Percentiles rank a stretch among this genome's conserved stretches.
Evolutionary conservation across 2,329 filamentous ascomycete species (phyloP).

Genomic region (Fusarium pseudocircinatum): DNA sequence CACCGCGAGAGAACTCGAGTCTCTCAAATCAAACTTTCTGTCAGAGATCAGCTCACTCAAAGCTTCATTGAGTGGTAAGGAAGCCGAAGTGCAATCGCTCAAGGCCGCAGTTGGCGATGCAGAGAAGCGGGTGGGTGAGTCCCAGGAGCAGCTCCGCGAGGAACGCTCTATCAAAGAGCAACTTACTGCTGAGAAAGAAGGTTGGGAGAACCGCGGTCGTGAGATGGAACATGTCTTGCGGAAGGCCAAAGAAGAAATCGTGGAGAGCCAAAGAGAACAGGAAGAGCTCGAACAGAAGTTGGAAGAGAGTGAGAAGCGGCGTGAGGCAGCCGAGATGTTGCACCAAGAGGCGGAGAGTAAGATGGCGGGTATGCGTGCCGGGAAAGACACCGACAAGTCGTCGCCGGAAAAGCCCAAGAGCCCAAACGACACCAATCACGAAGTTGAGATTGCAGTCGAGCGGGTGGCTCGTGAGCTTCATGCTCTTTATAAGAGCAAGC

Average conservation of each 20-base stretch:
- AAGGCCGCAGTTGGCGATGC: constrained; percentile 90
- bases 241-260: constrained; percentile 83
- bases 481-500: constrained; percentile 93
- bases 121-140: constrained; percentile 89
- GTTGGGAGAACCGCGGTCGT: constrained; percentile 84
- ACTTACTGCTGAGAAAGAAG: constrained; percentile 77
- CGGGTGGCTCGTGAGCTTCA: constrained; percentile 95
- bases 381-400: constrained; percentile 56
- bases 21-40: constrained; percentile 87
- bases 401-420: constrained; percentile 53
- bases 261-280: constrained; percentile 79
- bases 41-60: constrained; percentile 96
- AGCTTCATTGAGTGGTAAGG: constrained; percentile 89
- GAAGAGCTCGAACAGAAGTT: constrained; percentile 80
- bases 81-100: constrained; percentile 87
- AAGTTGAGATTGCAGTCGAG: constrained; percentile 87
- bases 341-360: constrained; percentile 80
- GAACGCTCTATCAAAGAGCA: constrained; percentile 76
- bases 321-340: constrained; percentile 78
- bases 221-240: constrained; percentile 87
- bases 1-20: constrained; percentile 91
- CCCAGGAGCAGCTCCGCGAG: constrained; percentile 83
- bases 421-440: constrained; percentile 54
- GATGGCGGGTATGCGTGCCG: constrained; percentile 77
- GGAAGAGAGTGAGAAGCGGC: constrained; percentile 79